Percentiles rank a stretch among this genome's conserved stretches.
Conservation (phyloP, 768 basidiomycete species). For the Suillus occidentalis region DNA sequence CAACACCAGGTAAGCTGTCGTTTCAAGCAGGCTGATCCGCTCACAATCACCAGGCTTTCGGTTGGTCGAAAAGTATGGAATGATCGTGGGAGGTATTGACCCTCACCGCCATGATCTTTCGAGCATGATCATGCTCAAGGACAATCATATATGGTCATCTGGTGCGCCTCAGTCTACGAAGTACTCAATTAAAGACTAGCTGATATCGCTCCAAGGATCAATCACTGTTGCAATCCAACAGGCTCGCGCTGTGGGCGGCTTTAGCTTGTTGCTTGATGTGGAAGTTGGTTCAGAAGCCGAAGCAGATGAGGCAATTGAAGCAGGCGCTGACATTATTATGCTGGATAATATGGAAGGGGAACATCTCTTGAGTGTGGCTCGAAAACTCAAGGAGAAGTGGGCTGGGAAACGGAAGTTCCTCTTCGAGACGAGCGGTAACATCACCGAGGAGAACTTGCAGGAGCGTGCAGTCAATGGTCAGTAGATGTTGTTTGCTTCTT, state of each 20-base stretch:
- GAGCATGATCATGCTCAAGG: conserved; percentile 99
- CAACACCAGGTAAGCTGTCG: conserved; percentile 69
- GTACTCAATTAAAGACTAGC: not conserved
- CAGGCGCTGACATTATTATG: conserved; percentile 95
- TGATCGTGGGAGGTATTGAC: conserved; percentile 97
- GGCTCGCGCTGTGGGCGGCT: conserved; percentile 89
- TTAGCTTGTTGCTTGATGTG: conserved; percentile 88
- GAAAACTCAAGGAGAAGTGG: conserved; percentile 77
- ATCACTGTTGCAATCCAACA: conserved; percentile 85
- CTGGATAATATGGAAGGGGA: conserved; percentile 89
- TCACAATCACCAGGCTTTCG: conserved; percentile 69
- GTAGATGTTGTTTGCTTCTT: conserved; percentile 20
- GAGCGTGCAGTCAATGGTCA: conserved; percentile 81
- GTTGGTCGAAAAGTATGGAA: conserved; percentile 96
- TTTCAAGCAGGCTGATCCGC: not conserved
- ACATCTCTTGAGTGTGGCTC: conserved; percentile 66
- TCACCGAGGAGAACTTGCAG: conserved; percentile 84
- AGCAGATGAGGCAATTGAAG: conserved; percentile 95
- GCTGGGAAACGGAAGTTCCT: conserved; percentile 77
- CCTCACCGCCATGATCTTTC: conserved; percentile 95
- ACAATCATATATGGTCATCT: conserved; percentile 98
- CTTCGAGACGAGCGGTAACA: conserved; percentile 93
- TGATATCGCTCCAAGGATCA: conserved; percentile 55
- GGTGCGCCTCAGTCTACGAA: conserved; percentile 44
- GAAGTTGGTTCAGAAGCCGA: conserved; percentile 88